These are phyloP conservation scores for Hypomontagnella submonticulosa DNA, from an alignment of 495 filamentous ascomycete genomes.

Conservation along the genomic window DNA sequence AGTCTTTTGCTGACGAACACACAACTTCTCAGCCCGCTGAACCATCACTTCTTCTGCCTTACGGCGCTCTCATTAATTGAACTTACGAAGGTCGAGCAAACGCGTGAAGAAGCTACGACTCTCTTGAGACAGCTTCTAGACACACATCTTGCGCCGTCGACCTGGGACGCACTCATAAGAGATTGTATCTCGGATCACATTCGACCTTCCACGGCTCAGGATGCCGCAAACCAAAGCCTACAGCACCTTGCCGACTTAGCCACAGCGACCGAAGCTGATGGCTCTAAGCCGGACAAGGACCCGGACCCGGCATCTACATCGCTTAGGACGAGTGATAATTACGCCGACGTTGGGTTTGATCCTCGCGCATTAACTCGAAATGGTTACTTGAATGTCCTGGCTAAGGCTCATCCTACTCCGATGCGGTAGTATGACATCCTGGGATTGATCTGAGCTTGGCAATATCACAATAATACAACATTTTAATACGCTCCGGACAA, in stretches of 20 bases:
- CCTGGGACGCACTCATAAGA: conserved; percentile 60
- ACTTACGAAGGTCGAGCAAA: conserved; percentile 59
- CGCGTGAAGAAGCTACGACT: conserved; percentile 48
- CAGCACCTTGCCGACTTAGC: conserved; percentile 75
- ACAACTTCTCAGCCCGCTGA: conserved; percentile 70
- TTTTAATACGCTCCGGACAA: too few species aligned
- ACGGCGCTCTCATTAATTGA: conserved; percentile 74
- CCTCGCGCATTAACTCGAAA: conserved; percentile 41
- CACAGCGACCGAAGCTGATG: conserved; percentile 51
- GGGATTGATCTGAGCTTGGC: too few species aligned
- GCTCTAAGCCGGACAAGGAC: conserved; percentile 32
- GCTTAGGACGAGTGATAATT: conserved; percentile 45
- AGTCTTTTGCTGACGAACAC: conserved; percentile 65
- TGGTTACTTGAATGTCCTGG: conserved; percentile 49
- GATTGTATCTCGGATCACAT: conserved; percentile 58
- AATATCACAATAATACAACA: too few species aligned
- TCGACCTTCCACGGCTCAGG: conserved; percentile 47
- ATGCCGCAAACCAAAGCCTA: conserved; percentile 56
- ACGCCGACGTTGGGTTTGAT: conserved; percentile 46
- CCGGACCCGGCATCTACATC: conserved; percentile 19
- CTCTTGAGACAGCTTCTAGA: conserved; percentile 51
- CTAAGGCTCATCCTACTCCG: conserved; percentile 24
- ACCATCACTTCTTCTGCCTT: conserved; percentile 78
- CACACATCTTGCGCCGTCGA: conserved; percentile 48
- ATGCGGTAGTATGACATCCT: conserved; percentile 24